Conservation (phyloP, 139 green algal genomes). For the Medakamo hakoo region DNA sequence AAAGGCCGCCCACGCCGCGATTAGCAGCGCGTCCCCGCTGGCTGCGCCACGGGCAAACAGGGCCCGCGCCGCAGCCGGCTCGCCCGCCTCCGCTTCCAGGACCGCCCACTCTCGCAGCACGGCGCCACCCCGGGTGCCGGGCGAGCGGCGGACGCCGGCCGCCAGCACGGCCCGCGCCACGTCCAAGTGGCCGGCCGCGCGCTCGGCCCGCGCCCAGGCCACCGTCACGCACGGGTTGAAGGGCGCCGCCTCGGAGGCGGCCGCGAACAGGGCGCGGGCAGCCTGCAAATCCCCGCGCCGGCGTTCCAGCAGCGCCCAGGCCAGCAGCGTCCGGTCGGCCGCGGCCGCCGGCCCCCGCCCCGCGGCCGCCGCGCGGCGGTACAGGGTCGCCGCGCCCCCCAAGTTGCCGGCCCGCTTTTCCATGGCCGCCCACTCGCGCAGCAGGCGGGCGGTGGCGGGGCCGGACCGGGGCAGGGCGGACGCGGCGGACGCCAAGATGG, state of each 20-base stretch:
- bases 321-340: background rate
- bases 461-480: too few relatives aligned
- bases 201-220: background rate
- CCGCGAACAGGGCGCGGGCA: background rate
- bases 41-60: background rate
- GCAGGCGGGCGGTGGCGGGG: background rate
- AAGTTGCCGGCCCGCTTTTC: background rate
- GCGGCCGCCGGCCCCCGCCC: too few relatives aligned
- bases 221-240: background rate
- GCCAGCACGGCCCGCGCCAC: background rate
- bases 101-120: background rate
- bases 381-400: background rate
- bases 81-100: background rate
- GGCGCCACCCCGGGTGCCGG: too few relatives aligned
- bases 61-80: background rate
- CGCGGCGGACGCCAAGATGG: background rate
- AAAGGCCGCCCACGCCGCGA: background rate
- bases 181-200: background rate
- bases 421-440: background rate
- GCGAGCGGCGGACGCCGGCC: background rate
- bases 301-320: background rate
- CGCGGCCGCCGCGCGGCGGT: background rate
- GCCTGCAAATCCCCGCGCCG: background rate
- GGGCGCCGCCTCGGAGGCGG: too few relatives aligned
- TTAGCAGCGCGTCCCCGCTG: background rate